Percentiles rank a stretch among this genome's conserved stretches.
These are phyloP conservation scores for Dalbergia cultrata DNA, from an alignment of 306 rosid species.

Conservation along the genomic window DNA sequence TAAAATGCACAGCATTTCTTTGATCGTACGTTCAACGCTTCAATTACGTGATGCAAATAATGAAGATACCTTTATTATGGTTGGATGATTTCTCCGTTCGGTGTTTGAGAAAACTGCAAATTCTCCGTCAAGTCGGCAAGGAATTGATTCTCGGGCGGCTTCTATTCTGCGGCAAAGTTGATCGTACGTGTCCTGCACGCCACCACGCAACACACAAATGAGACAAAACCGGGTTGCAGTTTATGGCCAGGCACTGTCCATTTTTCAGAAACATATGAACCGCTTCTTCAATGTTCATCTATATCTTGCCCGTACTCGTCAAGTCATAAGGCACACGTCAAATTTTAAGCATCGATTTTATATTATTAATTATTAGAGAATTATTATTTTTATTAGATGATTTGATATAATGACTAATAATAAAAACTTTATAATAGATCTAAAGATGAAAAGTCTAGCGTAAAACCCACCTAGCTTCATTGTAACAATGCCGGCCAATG, in stretches of 20 bases:
- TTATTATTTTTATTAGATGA: too few species aligned
- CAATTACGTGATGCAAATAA: background rate
- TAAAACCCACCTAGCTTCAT: too few species aligned
- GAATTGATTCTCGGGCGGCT: conserved; percentile 36
- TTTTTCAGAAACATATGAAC: background rate
- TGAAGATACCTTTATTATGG: conserved; percentile 50
- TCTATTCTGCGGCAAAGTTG: conserved; percentile 54
- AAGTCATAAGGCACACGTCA: too few species aligned
- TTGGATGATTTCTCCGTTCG: conserved; percentile 48
- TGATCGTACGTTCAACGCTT: background rate
- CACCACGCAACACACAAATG: background rate
- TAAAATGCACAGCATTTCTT: background rate
- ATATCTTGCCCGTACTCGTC: too few species aligned
- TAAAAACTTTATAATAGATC: too few species aligned
- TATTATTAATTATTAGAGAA: too few species aligned
- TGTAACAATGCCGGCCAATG: too few species aligned
- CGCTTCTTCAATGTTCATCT: background rate
- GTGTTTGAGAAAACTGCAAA: conserved; percentile 45
- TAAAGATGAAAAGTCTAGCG: too few species aligned
- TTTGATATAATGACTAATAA: too few species aligned
- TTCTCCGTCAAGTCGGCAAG: conserved; percentile 34
- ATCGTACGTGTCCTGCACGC: conserved; percentile 63
- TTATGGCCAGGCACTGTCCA: background rate
- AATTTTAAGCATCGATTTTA: too few species aligned
- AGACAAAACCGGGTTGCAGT: conserved; percentile 4